These are phyloP conservation scores for Stentor roeselii DNA, from an alignment of 73 alveolate species.

Conservation along the genomic window DNA sequence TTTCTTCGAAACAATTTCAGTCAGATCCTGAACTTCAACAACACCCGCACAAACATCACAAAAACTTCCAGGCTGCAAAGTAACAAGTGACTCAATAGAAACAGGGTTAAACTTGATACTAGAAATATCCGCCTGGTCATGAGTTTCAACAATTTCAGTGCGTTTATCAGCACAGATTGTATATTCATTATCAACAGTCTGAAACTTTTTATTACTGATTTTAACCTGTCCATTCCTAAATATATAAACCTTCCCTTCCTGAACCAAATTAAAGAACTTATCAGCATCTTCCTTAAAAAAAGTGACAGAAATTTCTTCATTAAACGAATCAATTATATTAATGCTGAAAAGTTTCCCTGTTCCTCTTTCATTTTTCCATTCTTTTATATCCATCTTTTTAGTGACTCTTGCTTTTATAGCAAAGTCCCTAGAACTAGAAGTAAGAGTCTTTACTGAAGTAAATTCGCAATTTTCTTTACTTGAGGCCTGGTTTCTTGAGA, in stretches of 20 bases:
- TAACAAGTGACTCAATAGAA: constrained; percentile 37
- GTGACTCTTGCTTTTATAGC: constrained; percentile 72
- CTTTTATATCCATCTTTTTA: constrained; percentile 58
- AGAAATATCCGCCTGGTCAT: constrained; percentile 50
- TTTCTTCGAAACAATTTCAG: constrained; percentile 37
- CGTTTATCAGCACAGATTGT: constrained; percentile 60
- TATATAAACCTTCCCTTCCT: constrained; percentile 68
- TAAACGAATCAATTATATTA: constrained; percentile 66
- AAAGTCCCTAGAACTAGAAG: constrained; percentile 71
- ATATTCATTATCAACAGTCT: constrained; percentile 59
- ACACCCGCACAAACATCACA: constrained; percentile 57
- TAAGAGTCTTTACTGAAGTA: constrained; percentile 74
- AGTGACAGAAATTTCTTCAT: constrained; percentile 67
- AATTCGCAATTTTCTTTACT: constrained; percentile 31
- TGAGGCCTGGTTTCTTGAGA: background rate
- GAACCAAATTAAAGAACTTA: constrained; percentile 50
- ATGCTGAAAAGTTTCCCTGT: constrained; percentile 65
- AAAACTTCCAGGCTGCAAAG: constrained; percentile 31
- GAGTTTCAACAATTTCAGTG: constrained; percentile 40
- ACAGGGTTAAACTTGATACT: constrained; percentile 39
- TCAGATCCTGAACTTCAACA: constrained; percentile 30
- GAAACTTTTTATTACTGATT: constrained; percentile 66
- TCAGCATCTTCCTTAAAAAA: constrained; percentile 75
- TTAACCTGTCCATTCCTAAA: constrained; percentile 63
- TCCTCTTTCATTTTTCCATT: constrained; percentile 61